Evolutionary conservation across 371 early-diverging fungal genomes (phyloP).

Genomic region (Lichtheimia corymbifera): DNA sequence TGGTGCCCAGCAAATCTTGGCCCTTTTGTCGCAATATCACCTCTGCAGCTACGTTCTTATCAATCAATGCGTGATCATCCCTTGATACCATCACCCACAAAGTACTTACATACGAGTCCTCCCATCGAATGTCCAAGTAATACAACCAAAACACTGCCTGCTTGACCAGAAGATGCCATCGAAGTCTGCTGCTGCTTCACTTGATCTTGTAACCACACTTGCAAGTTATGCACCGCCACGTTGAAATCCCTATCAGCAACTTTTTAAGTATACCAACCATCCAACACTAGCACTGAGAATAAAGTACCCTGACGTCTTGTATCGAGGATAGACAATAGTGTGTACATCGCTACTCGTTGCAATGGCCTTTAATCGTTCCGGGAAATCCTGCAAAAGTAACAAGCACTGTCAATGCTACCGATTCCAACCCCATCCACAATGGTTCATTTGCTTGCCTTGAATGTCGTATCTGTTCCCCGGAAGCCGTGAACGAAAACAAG

Average conservation of each 20-base stretch:
- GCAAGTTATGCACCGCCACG: conserved; percentile 47
- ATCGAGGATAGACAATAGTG: conserved; percentile 57
- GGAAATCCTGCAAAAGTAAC: conserved; percentile 52
- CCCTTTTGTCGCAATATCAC: conserved; percentile 36
- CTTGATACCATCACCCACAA: not conserved
- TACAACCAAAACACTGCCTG: conserved; percentile 39
- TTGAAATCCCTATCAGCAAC: conserved; percentile 23
- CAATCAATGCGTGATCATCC: not conserved
- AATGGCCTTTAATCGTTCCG: conserved; percentile 54
- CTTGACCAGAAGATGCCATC: conserved; percentile 17
- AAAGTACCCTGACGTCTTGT: conserved; percentile 60
- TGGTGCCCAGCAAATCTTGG: conserved; percentile 20
- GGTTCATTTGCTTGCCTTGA: conserved; percentile 27
- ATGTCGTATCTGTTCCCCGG: conserved; percentile 49
- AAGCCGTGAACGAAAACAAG: conserved; percentile 64
- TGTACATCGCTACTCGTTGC: conserved; percentile 46
- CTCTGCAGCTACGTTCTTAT: conserved; percentile 53
- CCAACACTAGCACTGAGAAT: no score
- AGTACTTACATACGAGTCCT: conserved; percentile 59
- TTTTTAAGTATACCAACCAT: no score
- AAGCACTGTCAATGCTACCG: not conserved
- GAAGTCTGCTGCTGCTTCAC: conserved; percentile 33
- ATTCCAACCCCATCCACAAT: not conserved
- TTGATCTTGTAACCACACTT: conserved; percentile 48
- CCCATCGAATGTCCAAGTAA: conserved; percentile 66